Evolutionary conservation across 345 rosid genomes (phyloP), one percentile per base, ranked within the genome.

Genomic region (Linum trigynum): DNA sequence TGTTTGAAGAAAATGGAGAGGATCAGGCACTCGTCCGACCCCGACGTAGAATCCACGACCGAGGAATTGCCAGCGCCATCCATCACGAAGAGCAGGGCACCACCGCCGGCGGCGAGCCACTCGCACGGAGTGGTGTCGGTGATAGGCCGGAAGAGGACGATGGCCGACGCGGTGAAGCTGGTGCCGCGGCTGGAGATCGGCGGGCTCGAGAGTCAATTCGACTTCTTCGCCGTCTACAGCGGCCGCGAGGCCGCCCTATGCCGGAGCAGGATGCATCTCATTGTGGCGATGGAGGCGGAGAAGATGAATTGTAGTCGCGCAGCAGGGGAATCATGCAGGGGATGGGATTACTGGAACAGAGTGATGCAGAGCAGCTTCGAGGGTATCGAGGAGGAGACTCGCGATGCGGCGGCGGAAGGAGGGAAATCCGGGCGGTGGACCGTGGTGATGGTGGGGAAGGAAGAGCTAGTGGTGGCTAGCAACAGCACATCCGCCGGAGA

Each of bases 361-460:
- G 64, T 77, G 69, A 82, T 79, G 86, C 53, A 5, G 8, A 61
- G 17, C 39, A 61, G 78, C 56, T 82, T 79, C 32, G 37, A 7
- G 67, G 75, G 65, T 61, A 79, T 82, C 82, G 82, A 82, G 23
- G 70, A 63, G 41, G 82, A 82, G 66, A 74, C 77, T 53, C 39
- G 55, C 2, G 64, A 5, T 0, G 67, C 10, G 32, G 6, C 3
- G 43, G 14, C 0, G 72, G 12, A 41, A 69, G 55, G 53, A 51
- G 3, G 10, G 35, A 57, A 38, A 7, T 69, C 45, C 4, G 37
- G 42, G 57, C 79, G 82, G 32, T 77, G 76, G 8, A 76, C 67
- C 58, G 86, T 76, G 60, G 77, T 68, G 17, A 17, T 80, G 74
- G 74, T 80, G 23, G 78, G 81, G 50, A 38, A 55, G 59, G 66